Conservation (phyloP, 768 basidiomycete species). For the Clitopilus hobsonii region DNA sequence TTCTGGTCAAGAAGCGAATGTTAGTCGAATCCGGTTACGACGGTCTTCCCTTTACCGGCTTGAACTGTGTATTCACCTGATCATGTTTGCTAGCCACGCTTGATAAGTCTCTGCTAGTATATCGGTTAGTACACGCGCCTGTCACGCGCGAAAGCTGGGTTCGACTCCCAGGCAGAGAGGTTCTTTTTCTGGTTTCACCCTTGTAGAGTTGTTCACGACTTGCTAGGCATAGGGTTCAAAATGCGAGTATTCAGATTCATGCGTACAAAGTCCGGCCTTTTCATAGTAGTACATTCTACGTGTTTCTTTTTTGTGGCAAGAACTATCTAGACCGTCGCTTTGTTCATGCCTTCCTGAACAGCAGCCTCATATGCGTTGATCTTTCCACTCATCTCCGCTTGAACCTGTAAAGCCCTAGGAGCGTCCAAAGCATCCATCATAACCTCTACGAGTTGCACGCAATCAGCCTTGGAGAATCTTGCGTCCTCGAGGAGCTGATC, state of each 20-base stretch:
- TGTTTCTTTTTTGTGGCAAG: too few relatives aligned
- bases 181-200: not conserved
- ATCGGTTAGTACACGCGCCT: conserved; percentile 5
- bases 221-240: too few relatives aligned
- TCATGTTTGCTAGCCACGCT: not conserved
- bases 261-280: too few relatives aligned
- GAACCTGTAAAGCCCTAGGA: conserved; percentile 54
- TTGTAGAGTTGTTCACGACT: not conserved
- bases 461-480: conserved; percentile 56
- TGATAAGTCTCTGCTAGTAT: conserved; percentile 1
- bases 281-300: too few relatives aligned
- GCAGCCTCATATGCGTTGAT: conserved; percentile 36
- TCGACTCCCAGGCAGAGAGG: conserved; percentile 4
- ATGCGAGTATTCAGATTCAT: too few relatives aligned
- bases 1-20: not conserved
- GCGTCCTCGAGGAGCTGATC: conserved; percentile 59
- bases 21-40: not conserved
- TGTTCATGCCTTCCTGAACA: not conserved
- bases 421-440: conserved; percentile 72
- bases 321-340: too few relatives aligned
- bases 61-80: not conserved
- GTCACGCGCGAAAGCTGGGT: conserved; percentile 5
- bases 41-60: not conserved
- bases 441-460: conserved; percentile 79
- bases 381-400: conserved; percentile 51